Conservation (phyloP, 106 monocot genomes). For the Phalaenopsis equestris region DNA sequence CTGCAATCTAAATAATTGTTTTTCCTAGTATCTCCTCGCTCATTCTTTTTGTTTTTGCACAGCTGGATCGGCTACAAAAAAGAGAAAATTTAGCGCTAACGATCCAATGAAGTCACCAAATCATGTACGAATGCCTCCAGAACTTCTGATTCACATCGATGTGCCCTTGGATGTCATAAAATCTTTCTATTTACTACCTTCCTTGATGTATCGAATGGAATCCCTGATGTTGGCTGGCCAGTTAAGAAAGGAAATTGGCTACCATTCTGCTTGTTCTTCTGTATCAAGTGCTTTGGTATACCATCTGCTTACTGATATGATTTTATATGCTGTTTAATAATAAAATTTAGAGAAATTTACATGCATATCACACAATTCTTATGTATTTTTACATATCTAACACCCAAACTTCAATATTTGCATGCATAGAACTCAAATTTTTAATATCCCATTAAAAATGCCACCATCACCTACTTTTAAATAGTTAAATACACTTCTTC, state of each 20-base stretch:
- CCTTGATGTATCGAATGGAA: slow-evolving; percentile 85
- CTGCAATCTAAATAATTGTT: background rate
- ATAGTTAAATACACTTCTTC: too few relatives aligned
- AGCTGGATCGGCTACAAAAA: slow-evolving; percentile 11
- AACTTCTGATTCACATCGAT: slow-evolving; percentile 71
- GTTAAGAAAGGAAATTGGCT: slow-evolving; percentile 58
- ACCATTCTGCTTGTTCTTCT: slow-evolving; percentile 10
- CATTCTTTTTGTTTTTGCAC: background rate
- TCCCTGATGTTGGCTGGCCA: slow-evolving; percentile 81
- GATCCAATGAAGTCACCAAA: slow-evolving; percentile 25
- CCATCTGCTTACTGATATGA: background rate
- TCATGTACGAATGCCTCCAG: slow-evolving; percentile 83
- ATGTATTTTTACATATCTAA: too few relatives aligned
- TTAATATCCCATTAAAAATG: too few relatives aligned
- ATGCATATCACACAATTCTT: too few relatives aligned
- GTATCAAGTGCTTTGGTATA: slow-evolving; percentile 67
- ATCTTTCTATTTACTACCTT: slow-evolving; percentile 86
- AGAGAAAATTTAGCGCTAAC: background rate
- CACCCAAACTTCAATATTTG: too few relatives aligned
- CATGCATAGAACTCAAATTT: too few relatives aligned
- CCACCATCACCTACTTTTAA: too few relatives aligned
- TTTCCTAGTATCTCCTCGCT: background rate
- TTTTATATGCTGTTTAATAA: background rate
- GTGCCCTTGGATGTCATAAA: slow-evolving; percentile 54
- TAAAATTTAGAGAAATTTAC: too few relatives aligned